These are phyloP conservation scores for Yarrowia alimentaria DNA, from an alignment of 805 yeast genomes.

Conservation along the genomic window DNA sequence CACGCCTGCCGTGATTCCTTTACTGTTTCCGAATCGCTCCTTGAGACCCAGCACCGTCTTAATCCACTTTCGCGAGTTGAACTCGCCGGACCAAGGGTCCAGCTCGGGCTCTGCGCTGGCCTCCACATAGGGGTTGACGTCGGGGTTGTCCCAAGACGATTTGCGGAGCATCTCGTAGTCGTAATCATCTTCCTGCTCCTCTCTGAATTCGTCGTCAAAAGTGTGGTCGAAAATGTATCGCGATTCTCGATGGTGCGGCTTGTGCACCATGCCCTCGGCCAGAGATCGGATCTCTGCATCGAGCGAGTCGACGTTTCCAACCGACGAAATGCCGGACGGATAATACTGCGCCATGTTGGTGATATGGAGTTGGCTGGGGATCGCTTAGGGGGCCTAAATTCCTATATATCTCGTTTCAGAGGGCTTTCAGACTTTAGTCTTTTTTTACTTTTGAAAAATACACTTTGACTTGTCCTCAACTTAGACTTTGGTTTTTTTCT, in stretches of 20 bases:
- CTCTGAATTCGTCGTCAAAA: constrained; percentile 19
- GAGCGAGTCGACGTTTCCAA: constrained; percentile 25
- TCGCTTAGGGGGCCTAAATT: constrained; percentile 3
- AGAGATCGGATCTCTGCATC: constrained; percentile 26
- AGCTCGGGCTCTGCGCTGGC: constrained; percentile 45
- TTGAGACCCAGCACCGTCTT: constrained; percentile 51
- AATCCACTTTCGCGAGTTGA: constrained; percentile 62
- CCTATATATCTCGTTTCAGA: constrained; percentile 22
- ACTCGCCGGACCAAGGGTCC: constrained; percentile 58
- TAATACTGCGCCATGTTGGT: constrained; percentile 10
- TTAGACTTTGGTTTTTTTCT: too few species aligned
- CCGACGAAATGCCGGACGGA: constrained; percentile 23
- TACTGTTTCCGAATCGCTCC: constrained; percentile 36
- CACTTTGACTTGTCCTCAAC: neutral
- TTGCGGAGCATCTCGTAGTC: constrained; percentile 22
- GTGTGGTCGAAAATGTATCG: constrained; percentile 24
- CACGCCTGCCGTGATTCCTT: constrained; percentile 52
- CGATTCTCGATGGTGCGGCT: constrained; percentile 20
- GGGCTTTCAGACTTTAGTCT: constrained; percentile 11
- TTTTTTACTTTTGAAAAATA: neutral
- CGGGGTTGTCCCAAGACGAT: constrained; percentile 16
- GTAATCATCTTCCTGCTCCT: constrained; percentile 26
- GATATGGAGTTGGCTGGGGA: neutral
- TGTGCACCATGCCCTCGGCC: constrained; percentile 25
- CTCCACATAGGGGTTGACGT: constrained; percentile 35